phyloP scores from a whole-genome alignment of 352 stramenopile species.

The Phytopythium chamaehyphon region DNA sequence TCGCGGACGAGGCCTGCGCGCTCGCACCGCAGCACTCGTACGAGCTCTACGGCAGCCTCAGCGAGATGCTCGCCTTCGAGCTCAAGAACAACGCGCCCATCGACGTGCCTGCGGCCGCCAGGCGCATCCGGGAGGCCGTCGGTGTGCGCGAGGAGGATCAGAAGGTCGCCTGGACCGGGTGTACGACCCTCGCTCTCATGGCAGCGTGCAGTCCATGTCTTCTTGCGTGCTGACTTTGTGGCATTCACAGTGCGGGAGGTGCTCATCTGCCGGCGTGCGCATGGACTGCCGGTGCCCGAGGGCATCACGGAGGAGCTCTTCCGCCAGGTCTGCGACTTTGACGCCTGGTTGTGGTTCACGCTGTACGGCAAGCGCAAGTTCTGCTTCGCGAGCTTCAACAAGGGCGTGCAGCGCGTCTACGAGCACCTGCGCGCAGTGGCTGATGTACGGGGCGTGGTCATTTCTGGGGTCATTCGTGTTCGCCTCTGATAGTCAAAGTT shows the following conservation, averaged over 20 bases:
- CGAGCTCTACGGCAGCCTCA: conserved; percentile 52
- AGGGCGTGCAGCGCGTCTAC: conserved; percentile 53
- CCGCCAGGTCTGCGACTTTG: conserved; percentile 50
- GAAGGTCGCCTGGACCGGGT: conserved; percentile 58
- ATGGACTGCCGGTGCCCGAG: conserved; percentile 50
- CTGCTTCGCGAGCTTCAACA: conserved; percentile 53
- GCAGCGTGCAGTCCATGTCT: neutral
- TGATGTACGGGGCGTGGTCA: conserved; percentile 30
- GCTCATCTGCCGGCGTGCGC: conserved; percentile 56
- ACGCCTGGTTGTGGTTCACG: conserved; percentile 74
- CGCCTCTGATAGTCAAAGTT: no score
- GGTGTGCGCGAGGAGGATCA: conserved; percentile 24
- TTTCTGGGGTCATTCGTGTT: no score
- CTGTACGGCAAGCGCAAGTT: conserved; percentile 69
- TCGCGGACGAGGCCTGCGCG: conserved; percentile 43
- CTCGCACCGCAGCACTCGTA: conserved; percentile 63
- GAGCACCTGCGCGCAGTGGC: conserved; percentile 35
- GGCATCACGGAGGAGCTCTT: conserved; percentile 59
- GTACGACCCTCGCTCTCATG: conserved; percentile 29
- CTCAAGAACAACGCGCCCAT: conserved; percentile 39
- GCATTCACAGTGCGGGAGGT: conserved; percentile 59
- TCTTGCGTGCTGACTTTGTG: conserved; percentile 6
- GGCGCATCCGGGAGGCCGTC: conserved; percentile 42
- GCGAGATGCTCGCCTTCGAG: conserved; percentile 44
- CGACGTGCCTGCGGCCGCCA: conserved; percentile 28